phyloP scores from a whole-genome alignment of 305 asterid species.

The Withania somnifera region DNA sequence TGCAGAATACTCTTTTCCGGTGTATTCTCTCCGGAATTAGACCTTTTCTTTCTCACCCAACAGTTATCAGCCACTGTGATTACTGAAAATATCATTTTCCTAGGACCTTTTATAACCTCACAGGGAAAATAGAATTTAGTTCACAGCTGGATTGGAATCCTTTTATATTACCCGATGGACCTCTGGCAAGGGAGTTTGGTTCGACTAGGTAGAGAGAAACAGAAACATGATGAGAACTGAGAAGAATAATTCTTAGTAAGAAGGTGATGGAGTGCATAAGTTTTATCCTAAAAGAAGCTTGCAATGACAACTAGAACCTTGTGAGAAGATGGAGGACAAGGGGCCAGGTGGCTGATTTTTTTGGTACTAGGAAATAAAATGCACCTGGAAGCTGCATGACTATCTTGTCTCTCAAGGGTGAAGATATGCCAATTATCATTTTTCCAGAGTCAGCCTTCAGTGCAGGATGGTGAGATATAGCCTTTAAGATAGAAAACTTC shows the following conservation, averaged over 20 bases:
- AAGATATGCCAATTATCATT: background rate
- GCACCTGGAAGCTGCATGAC: background rate
- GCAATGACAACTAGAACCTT: background rate
- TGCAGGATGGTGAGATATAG: background rate
- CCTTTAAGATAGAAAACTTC: background rate
- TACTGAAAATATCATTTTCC: background rate
- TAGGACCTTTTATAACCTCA: background rate
- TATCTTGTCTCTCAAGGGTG: background rate
- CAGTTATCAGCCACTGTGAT: background rate
- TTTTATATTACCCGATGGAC: background rate
- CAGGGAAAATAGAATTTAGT: background rate
- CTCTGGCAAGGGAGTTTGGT: background rate
- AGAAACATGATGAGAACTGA: background rate
- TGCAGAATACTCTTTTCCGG: background rate
- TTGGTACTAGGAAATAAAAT: background rate
- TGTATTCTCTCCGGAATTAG: background rate
- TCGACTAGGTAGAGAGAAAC: background rate
- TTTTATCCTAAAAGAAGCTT: background rate
- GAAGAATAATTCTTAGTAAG: background rate
- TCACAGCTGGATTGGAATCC: background rate
- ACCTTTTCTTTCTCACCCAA: background rate
- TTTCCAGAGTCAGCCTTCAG: background rate
- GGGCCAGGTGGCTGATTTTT: background rate
- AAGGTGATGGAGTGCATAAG: background rate
- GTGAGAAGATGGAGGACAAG: background rate